A percentile compares a stretch with the other conserved stretches of the same genome.
Conservation (phyloP, 31 red algal species). For the Pterothamnion heteromorphum region DNA sequence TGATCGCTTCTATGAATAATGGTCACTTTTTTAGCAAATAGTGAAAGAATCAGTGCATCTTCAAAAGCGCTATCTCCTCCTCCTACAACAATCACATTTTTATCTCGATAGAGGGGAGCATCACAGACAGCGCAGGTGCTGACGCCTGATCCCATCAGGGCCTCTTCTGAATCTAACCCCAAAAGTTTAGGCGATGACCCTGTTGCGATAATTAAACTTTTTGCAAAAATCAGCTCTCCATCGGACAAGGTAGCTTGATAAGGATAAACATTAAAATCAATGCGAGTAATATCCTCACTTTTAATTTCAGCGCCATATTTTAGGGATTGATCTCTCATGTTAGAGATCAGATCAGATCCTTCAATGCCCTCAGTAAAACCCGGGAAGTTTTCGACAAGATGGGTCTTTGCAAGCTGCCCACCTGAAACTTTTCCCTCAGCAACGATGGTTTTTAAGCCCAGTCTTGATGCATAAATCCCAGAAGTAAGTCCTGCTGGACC, state of each 20-base stretch:
- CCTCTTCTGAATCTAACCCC: constrained; percentile 56
- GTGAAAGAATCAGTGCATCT: constrained; percentile 79
- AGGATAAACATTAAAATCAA: constrained; percentile 66
- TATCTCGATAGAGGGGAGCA: constrained; percentile 58
- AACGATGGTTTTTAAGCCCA: constrained; percentile 70
- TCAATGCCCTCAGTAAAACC: constrained; percentile 81
- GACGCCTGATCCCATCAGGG: constrained; percentile 69
- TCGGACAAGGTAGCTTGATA: constrained; percentile 49
- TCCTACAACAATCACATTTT: constrained; percentile 74
- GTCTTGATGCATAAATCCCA: constrained; percentile 89
- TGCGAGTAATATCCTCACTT: constrained; percentile 58
- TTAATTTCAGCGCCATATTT: constrained; percentile 60
- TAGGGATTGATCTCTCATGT: constrained; percentile 74
- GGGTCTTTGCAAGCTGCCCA: constrained; percentile 76
- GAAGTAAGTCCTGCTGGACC: constrained; percentile 89
- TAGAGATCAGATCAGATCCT: constrained; percentile 64
- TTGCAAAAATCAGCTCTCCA: constrained; percentile 25
- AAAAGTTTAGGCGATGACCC: constrained; percentile 70
- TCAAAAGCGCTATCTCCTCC: constrained; percentile 88
- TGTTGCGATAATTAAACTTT: constrained; percentile 83
- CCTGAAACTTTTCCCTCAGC: constrained; percentile 53
- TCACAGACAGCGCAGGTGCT: constrained; percentile 93
- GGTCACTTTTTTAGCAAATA: constrained; percentile 66
- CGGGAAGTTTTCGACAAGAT: constrained; percentile 92
- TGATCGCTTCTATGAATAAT: constrained; percentile 60